phyloP scores from a whole-genome alignment of 1,284 basidiomycete genomes.

The Cystobasidium sp. region DNA sequence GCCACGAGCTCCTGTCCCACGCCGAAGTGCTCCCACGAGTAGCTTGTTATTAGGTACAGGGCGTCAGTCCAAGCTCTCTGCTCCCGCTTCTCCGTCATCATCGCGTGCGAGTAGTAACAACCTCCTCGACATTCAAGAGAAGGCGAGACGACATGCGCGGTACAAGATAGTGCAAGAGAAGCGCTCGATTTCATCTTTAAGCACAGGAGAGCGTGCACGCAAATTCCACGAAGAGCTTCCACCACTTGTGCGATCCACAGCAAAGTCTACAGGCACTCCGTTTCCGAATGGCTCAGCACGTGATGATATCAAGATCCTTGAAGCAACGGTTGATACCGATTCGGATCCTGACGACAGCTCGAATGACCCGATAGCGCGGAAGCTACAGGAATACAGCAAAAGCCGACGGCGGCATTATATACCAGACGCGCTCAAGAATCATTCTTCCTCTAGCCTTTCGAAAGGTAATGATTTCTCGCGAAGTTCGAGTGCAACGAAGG shows the following conservation, averaged over 20 bases:
- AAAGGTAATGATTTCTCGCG: neutral
- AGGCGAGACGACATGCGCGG: constrained; percentile 29
- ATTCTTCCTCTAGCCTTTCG: neutral
- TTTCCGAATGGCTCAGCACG: neutral
- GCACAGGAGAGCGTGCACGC: neutral
- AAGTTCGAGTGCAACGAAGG: neutral
- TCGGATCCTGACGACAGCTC: neutral
- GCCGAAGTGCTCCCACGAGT: neutral
- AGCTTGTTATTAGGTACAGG: neutral
- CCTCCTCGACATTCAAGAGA: constrained; percentile 19
- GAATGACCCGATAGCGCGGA: constrained; percentile 13
- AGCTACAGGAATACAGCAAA: constrained; percentile 24
- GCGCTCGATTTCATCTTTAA: constrained; percentile 16
- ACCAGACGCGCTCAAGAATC: neutral
- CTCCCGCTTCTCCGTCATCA: constrained; percentile 6
- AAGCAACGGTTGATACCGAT: constrained; percentile 21
- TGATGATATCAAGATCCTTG: constrained; percentile 20
- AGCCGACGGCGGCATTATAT: constrained; percentile 10
- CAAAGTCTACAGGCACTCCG: constrained; percentile 1
- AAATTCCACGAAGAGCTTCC: constrained; percentile 30
- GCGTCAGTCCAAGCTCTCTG: neutral
- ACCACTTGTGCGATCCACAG: constrained; percentile 5
- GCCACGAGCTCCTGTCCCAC: neutral
- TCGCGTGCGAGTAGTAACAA: constrained; percentile 3
- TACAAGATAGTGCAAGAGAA: constrained; percentile 46